Base-by-base conservation (phyloP, 1,284 basidiomycete genomes). In the Microbotryum saponariae region DNA sequence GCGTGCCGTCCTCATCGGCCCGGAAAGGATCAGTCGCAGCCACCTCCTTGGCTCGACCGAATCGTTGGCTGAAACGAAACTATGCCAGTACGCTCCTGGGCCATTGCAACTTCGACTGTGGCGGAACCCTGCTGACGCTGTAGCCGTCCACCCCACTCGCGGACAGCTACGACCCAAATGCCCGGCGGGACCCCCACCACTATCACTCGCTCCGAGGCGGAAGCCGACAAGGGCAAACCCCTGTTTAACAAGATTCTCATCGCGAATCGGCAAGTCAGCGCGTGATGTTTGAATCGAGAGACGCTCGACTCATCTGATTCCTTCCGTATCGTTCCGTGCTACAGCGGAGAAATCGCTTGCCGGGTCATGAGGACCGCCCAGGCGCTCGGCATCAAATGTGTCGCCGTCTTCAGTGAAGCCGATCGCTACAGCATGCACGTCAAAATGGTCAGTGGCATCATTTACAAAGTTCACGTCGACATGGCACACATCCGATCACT, bases 301-400 rank as follows among this genome's bases (percentile, higher is more conserved):
- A 16, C 20, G 10, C 12, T 51, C 8, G 14, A 4, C 53, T 12
- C 25, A 56, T 31, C 42, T 33, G 18, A 55, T 2, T 6, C n/a
- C 54, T 23, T 50, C 14, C 21, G 16, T 6, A 42, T 46, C 31
- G 44, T 23, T n/a, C 6, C 33, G 3, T 50, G 33, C 10, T 51
- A 27, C 66, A 90, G 90, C 73, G 92, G 92, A 49, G 92, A 97
- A 77, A 96, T 96, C 65, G 92, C 92, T 4, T 91, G 90, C 74
- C 84, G 92, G 47, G 88, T 96, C 58, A 92, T 93, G 66, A 84
- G 87, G 49, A 92, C 92, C 0, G 89, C 89, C n/a, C 84, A 80
- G 75, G 86, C 88, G 72, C 79, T 96, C 0, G 91, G 91, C 1
- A 85, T 96, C 72, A 85, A 83, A 79, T 91, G 88, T 0, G 89